Base-by-base conservation (phyloP, 139 green algal genomes). In the Prasinococcaceae sp. region DNA sequence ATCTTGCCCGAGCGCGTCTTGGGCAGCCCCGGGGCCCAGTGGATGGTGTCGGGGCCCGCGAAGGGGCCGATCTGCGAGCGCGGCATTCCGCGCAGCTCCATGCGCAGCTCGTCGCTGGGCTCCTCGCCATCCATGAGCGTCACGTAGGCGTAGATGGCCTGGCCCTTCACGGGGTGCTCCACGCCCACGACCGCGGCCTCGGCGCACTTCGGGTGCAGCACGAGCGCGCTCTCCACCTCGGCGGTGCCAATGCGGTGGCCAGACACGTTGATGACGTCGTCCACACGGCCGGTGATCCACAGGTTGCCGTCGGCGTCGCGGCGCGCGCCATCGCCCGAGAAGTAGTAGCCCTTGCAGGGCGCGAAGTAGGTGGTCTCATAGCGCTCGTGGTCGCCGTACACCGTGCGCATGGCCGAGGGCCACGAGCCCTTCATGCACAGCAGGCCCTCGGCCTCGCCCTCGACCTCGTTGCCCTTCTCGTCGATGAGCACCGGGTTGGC, bases 341-440 rank as follows among this genome's bases (percentile, higher is more conserved):
- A 93, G 75, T 93, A 96, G 65, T 89, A 93, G 26, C 86, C 86
- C 58, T 81, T 58, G 45, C 12, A 47, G 8, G 19, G 19, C 6
- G 55, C 53, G 63, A 97, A 99, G 77, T 99, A 99, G 29, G 80
- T 92, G 29, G 64, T 35, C 80, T 99, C 86, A 58, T 86, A 98
- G 26, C 92, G 77, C 5, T 25, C 55, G 49, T 96, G 90, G 69
- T 98, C 83, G 14, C 78, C 78, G n/a, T 64, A 58, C 22, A 97
- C 48, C 1, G 83, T 92, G 62, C 88, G 73, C 65, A 88, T 82
- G 49, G 82, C 82, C 54, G 47, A 65, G 4, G 92, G 90, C 90
- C 90, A 98, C 9, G 89, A 59, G 27, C 50, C 56, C 73, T 85
- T 84, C 40, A 92, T 81, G 30, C 59, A 62, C 16, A 90, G 64